Percentiles rank a stretch among this genome's conserved stretches.
Evolutionary conservation across 2,329 filamentous ascomycete species (phyloP).

Genomic region (Fonsecaea nubica): DNA sequence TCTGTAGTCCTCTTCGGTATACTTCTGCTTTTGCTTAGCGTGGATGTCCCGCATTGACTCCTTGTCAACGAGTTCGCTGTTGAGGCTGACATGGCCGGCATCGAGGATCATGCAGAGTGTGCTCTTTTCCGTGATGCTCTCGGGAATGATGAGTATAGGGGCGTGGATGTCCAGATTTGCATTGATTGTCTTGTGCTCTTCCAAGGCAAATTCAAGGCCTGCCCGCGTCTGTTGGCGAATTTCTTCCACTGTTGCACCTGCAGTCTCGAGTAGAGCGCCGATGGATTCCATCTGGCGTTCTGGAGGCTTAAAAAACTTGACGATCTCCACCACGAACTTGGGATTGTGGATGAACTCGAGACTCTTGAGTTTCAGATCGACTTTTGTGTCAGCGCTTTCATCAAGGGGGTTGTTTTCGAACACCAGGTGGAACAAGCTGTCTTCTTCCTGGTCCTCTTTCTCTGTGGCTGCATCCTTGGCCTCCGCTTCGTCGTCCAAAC

Average conservation of each 20-base stretch:
- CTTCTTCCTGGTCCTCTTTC: slow-evolving; percentile 57
- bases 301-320: slow-evolving; percentile 94
- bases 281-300: slow-evolving; percentile 99
- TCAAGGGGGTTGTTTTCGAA: slow-evolving; percentile 96
- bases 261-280: slow-evolving; percentile 90
- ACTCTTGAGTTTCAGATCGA: slow-evolving; percentile 90
- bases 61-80: slow-evolving; percentile 91
- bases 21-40: slow-evolving; percentile 84
- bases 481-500: slow-evolving; percentile 42
- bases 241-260: slow-evolving; percentile 93
- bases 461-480: slow-evolving; percentile 46
- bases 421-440: slow-evolving; percentile 89
- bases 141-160: slow-evolving; percentile 92
- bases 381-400: slow-evolving; percentile 84
- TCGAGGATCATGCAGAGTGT: slow-evolving; percentile 93
- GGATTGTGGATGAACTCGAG: slow-evolving; percentile 99
- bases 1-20: slow-evolving; percentile 87
- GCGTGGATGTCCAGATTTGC: slow-evolving; percentile 94
- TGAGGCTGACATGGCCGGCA: slow-evolving; percentile 92
- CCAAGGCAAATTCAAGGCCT: slow-evolving; percentile 91
- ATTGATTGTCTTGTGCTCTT: slow-evolving; percentile 98
- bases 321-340: slow-evolving; percentile 85
- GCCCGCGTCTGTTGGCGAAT: slow-evolving; percentile 94
- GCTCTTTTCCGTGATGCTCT: slow-evolving; percentile 81
- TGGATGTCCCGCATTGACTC: slow-evolving; percentile 89